Percentiles rank a stretch among this genome's conserved stretches.
phyloP scores from a whole-genome alignment of 2,329 filamentous ascomycete genomes.

The Neofusicoccum laricinum region DNA sequence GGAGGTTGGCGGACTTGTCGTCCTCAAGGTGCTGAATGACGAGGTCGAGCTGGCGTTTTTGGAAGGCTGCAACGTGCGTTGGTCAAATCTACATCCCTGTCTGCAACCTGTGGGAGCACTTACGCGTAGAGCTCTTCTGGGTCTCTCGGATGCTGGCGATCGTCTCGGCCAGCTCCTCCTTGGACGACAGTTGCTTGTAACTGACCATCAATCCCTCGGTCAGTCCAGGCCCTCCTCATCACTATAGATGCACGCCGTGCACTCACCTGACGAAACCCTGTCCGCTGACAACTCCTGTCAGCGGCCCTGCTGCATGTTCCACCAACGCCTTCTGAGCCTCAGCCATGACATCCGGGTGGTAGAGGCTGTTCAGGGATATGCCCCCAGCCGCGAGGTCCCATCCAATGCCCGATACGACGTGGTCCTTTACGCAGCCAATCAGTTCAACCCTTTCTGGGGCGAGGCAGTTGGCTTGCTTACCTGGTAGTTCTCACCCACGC shows the following conservation, averaged over 20 bases:
- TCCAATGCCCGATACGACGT: slow-evolving; percentile 23
- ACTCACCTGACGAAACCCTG: slow-evolving; percentile 15
- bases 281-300: slow-evolving; percentile 1
- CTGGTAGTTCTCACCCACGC: slow-evolving; percentile 30
- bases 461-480: too few relatives aligned
- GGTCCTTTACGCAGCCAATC: slow-evolving; percentile 25
- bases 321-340: slow-evolving; percentile 9
- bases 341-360: not conserved
- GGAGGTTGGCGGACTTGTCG: slow-evolving; percentile 1
- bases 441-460: too few relatives aligned
- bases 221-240: too few relatives aligned
- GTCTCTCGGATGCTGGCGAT: slow-evolving; percentile 9
- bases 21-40: slow-evolving; percentile 14
- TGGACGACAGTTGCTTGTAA: slow-evolving; percentile 6
- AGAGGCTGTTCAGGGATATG: not conserved
- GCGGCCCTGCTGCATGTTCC: not conserved
- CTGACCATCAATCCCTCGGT: not conserved
- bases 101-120: not conserved
- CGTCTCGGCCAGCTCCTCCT: not conserved
- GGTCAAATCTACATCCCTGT: not conserved
- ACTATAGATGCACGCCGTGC: too few relatives aligned
- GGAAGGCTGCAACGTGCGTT: not conserved
- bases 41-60: slow-evolving; percentile 15
- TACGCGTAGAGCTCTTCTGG: slow-evolving; percentile 2
- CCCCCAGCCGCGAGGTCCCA: not conserved